Base-by-base conservation (phyloP, 2,329 filamentous ascomycete genomes). In the Diaporthe destruens region DNA sequence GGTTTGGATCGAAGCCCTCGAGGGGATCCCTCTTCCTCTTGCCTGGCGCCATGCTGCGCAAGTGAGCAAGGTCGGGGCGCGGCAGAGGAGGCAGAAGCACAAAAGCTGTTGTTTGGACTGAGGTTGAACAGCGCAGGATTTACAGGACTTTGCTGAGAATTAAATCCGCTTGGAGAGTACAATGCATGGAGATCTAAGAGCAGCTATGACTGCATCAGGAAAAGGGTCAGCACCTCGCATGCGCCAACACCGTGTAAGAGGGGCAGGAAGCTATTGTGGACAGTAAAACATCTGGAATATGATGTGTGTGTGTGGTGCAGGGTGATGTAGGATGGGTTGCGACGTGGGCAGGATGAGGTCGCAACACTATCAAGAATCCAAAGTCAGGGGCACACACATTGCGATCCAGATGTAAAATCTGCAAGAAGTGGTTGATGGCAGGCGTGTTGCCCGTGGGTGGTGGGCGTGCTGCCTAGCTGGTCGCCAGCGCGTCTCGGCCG, bases 1-100 rank as follows among this genome's bases (percentile, higher is more conserved):
- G 88, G 79, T 91, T 92, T 3, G 88, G 89, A 80, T 92, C 90
- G 76, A 92, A 92, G 70, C 85, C 85, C 75, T 89, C 86, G 71
- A 90, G 81, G 39, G 82, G 78, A 72, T 85, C 85, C 75, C 87
- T 83, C 85, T 91, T 92, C 69, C 90, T 84, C 80, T 91, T 91
- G 71, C 80, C 75, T n/a, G 82, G 79, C 85, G 86, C 86, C 39
- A 76, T 81, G 75, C 8, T 65, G 18, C 44, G 47, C 16, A 42
- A 34, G 16, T 20, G 20, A 34, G 39, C 18, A 68, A 59, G 12
- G 23, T 54, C 68, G 55, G 25, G 29, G 47, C 61, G 23, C 47
- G 32, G 32, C 12, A 39, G 61, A 65, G 36, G 61, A 65, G 36
- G 36, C 36, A 39, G 36, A 42, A 14, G 36, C 36, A 65, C n/a